Evolutionary conservation across 208 protist species (phyloP), one percentile per base, ranked within the genome.

Genomic region (Wallacemonas rigidus): DNA sequence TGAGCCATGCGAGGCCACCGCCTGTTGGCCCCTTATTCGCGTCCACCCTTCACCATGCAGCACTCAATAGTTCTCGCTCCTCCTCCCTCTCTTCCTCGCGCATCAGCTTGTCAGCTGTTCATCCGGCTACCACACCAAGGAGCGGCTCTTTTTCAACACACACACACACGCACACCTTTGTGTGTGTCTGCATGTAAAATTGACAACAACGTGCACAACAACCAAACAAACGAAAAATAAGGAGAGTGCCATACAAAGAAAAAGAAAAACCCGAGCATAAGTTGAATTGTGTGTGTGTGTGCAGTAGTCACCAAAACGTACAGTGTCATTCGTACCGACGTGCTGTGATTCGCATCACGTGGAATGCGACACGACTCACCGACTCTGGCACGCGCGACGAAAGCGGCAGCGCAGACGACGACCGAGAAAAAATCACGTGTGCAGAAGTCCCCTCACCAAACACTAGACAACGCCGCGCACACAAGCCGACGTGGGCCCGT

Each of bases 391-490:
- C 8, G 45, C 45, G 12, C 45, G 12, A 12, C 45, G 45, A 50
- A 6, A 6, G 12, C 45, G 8, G 12, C 45, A 6, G 45, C 12
- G 45, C 6, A 50, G 45, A 50, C 12, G 45, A 12, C 45, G 45
- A 50, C 45, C 45, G 1, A 6, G 45, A 50, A 15, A 6, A 57
- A 57, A 17, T 8, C 53, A 57, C 41, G 36, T 65, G 7, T 41
- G 14, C 50, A 14, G 43, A 11, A 12, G 41, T 11, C 41, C 5
- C 14, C 63, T 55, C 11, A 41, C 5, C 36, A 50, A 36, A 35
- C 38, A 7, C 60, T 65, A 4, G 60, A 65, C 38, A 65, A 65
- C 60, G 36, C 60, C 40, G 60, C 60, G 11, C 60, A 65, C 45
- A 51, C 56, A 3, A 54, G 9, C 54, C 69, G 43, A 12, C 5